These are phyloP conservation scores for Erigeron philadelphicus DNA, from an alignment of 140 eudicot genomes.

Conservation along the genomic window DNA sequence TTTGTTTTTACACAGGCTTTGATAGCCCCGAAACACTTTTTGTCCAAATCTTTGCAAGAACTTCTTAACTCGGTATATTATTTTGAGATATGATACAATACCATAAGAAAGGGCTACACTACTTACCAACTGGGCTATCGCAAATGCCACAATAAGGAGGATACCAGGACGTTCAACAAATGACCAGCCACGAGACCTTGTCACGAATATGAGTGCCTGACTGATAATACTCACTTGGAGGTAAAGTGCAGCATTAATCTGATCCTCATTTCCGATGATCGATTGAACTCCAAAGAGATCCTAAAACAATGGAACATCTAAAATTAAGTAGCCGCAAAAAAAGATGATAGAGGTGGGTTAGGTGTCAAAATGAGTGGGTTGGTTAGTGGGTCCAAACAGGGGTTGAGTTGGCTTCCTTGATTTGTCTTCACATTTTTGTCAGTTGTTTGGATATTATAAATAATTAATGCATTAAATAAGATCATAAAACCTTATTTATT, in stretches of 20 bases:
- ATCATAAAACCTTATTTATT: neutral
- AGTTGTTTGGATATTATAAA: neutral
- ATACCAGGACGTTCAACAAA: constrained; percentile 44
- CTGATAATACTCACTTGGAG: constrained; percentile 59
- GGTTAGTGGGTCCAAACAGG: neutral
- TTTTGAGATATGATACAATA: neutral
- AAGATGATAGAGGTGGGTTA: neutral
- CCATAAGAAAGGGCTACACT: neutral
- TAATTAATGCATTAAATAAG: neutral
- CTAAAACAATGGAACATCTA: constrained; percentile 8
- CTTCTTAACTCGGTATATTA: neutral
- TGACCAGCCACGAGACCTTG: constrained; percentile 54
- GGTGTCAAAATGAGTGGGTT: neutral
- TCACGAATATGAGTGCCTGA: constrained; percentile 55
- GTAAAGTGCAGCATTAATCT: constrained; percentile 40
- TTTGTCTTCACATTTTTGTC: neutral
- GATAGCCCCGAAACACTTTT: neutral
- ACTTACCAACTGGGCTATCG: constrained; percentile 44
- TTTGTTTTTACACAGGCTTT: neutral
- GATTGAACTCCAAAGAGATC: constrained; percentile 34
- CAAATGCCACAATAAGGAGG: constrained; percentile 41
- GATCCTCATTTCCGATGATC: constrained; percentile 30
- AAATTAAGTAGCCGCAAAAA: neutral
- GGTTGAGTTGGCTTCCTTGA: neutral
- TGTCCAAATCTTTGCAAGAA: neutral